These are phyloP conservation scores for Entrophospora sp. DNA, from an alignment of 192 early-diverging fungal genomes.

Conservation along the genomic window DNA sequence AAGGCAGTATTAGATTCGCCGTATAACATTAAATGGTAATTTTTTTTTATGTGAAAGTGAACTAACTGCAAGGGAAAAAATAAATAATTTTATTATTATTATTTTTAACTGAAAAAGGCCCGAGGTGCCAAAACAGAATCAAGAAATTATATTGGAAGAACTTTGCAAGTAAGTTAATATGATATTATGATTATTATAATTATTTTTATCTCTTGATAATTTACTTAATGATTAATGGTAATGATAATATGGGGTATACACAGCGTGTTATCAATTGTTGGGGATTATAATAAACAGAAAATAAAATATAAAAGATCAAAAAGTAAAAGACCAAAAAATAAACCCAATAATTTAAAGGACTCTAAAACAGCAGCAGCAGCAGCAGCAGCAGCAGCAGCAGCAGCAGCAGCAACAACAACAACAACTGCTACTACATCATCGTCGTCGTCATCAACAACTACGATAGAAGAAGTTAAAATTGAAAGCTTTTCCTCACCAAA, in stretches of 20 bases:
- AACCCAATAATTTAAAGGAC: neutral
- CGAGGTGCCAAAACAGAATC: neutral
- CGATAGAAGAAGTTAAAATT: neutral
- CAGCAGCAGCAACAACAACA: neutral
- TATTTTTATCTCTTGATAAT: neutral
- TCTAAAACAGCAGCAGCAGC: neutral
- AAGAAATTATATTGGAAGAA: constrained; percentile 2
- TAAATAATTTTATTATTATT: neutral
- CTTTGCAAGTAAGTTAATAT: constrained; percentile 13
- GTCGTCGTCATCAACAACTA: neutral
- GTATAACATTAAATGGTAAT: constrained; percentile 3
- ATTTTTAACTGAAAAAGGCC: constrained; percentile 12
- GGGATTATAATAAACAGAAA: neutral
- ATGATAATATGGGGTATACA: too few species aligned
- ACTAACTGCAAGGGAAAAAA: neutral
- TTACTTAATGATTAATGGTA: too few species aligned
- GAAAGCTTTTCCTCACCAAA: neutral
- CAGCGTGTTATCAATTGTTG: neutral
- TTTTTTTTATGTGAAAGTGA: neutral
- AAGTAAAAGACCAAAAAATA: neutral
- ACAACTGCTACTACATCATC: neutral
- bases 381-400: neutral
- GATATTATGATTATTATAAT: too few species aligned
- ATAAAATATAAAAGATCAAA: neutral
- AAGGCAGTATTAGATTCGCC: constrained; percentile 18